Base-by-base conservation (phyloP, 73 alveolate genomes). In the Tetrahymena malaccensis region DNA sequence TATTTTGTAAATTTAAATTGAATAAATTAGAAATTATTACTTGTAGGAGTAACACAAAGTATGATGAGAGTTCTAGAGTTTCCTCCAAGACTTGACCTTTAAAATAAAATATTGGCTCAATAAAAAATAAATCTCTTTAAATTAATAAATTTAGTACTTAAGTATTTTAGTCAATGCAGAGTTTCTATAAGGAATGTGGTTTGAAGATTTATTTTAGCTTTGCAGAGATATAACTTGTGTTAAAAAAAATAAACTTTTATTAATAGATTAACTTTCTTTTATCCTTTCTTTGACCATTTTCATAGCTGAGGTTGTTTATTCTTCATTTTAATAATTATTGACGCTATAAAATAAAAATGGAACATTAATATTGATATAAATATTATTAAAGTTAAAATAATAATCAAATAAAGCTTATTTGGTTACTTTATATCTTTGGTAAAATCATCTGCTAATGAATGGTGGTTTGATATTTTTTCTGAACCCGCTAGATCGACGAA, bases 401-500 rank as follows among this genome's bases (percentile, higher is more conserved):
- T n/a, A n/a, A n/a, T n/a, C n/a, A n/a, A n/a, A 12, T 94, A 85
- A 85, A 35, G 56, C 85, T 40, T 34, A 7, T 15, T 43, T 70
- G 31, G 5, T 70, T 70, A 70, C 89, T 70, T 70, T 19, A 70
- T 70, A 8, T 70, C 89, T 70, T 70, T 70, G 35, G 89, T 70
- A 31, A 70, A 70, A 70, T 70, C 85, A 17, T 95, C 97, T 44
- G 93, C 97, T 7, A 57, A 25, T 55, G 94, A 27, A 7, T 94
- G 95, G n/a, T 55, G 83, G 31, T 93, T 55, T 13, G 95, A 31
- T 34, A 95, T 95, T 50, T 95, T 95, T 89, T 95, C 97, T 43
- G 95, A 85, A 55, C 97, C 97, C 10, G 97, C 97, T 27, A 95
- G 94, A 89, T 95, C 97, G 7, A 95, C 94, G 37, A 95, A 95